Evolutionary conservation across 768 basidiomycete species (phyloP).

Genomic region (Gymnopilus junonius): DNA sequence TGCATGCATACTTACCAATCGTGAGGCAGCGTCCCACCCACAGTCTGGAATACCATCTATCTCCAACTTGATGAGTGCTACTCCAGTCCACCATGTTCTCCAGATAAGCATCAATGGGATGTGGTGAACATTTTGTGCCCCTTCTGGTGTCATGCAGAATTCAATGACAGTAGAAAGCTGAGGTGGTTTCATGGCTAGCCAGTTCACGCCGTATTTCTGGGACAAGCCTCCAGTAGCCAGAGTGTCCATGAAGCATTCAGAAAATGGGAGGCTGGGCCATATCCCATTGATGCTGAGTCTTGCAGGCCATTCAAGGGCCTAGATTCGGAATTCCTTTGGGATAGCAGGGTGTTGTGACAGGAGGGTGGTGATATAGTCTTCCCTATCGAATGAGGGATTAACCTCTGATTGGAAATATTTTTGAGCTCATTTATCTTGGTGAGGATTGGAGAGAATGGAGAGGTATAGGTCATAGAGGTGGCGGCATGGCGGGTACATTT

Average conservation of each 20-base stretch:
- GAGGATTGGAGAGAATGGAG: no score
- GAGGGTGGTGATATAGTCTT: conserved; percentile 1
- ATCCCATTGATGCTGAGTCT: neutral
- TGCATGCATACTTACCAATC: no score
- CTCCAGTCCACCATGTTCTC: neutral
- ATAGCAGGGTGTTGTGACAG: neutral
- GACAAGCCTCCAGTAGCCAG: neutral
- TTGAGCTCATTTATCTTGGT: no score
- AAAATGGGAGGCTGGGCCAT: conserved; percentile 8
- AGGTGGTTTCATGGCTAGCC: neutral
- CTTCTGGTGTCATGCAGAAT: neutral
- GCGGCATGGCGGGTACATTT: no score
- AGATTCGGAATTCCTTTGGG: conserved; percentile 11
- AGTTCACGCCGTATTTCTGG: neutral
- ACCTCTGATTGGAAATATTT: neutral
- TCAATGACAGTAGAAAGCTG: neutral
- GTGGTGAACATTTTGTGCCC: neutral
- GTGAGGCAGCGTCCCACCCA: no score
- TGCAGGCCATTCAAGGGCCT: conserved; percentile 12
- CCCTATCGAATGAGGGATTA: neutral
- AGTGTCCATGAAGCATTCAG: neutral
- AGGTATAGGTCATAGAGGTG: no score
- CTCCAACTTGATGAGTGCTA: no score
- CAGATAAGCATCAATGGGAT: conserved; percentile 7
- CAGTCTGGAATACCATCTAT: no score